These are phyloP conservation scores for Penicillium sp. DNA, from an alignment of 2,329 filamentous ascomycete genomes.

Conservation along the genomic window DNA sequence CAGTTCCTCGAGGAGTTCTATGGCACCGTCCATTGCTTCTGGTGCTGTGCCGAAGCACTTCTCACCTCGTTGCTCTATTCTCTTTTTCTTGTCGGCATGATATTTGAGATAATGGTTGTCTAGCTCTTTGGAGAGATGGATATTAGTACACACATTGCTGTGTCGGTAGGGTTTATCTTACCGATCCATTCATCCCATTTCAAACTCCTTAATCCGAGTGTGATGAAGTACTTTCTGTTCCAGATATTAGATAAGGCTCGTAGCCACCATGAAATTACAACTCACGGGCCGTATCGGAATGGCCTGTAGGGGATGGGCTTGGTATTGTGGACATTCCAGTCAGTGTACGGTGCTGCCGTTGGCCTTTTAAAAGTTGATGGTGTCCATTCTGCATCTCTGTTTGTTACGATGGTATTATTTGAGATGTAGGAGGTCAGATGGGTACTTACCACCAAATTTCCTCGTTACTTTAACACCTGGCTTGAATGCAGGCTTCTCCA, in stretches of 20 bases:
- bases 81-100: constrained; percentile 70
- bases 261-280: constrained; percentile 14
- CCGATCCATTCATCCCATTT: constrained; percentile 75
- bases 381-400: constrained; percentile 54
- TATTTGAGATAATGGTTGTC: constrained; percentile 77
- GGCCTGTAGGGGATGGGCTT: constrained; percentile 78
- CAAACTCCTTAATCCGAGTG: constrained; percentile 75
- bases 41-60: constrained; percentile 73
- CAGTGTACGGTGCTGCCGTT: constrained; percentile 63
- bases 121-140: constrained; percentile 59
- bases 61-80: constrained; percentile 67
- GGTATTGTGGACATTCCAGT: constrained; percentile 71
- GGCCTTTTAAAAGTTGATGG: constrained; percentile 65
- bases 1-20: constrained; percentile 78
- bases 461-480: constrained; percentile 36
- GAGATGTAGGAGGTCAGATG: neutral
- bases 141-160: neutral
- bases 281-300: constrained; percentile 72
- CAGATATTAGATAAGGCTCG: neutral
- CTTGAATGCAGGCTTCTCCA: constrained; percentile 47
- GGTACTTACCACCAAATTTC: constrained; percentile 51
- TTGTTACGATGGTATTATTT: neutral
- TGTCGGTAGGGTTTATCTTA: constrained; percentile 15
- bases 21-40: constrained; percentile 70
- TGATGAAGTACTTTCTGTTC: constrained; percentile 68